Evolutionary conservation across 768 basidiomycete species (phyloP).

Genomic region (Boletellus emodensis): DNA sequence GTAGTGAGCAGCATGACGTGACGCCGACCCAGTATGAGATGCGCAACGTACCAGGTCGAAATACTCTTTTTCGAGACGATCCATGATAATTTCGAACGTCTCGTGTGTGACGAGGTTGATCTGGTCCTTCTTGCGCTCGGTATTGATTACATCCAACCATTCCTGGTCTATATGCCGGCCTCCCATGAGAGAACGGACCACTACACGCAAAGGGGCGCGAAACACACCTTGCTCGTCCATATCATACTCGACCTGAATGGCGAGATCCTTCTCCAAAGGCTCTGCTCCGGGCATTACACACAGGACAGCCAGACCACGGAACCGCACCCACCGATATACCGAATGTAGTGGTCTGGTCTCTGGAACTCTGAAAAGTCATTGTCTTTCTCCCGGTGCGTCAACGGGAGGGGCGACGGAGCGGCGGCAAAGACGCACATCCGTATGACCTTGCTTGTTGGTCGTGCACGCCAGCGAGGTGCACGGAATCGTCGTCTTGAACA

Average conservation of each 20-base stretch:
- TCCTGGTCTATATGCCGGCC: constrained; percentile 63
- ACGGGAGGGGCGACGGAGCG: background rate
- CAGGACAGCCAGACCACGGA: background rate
- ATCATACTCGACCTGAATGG: constrained; percentile 95
- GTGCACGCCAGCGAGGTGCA: constrained; percentile 58
- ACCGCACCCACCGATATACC: constrained; percentile 69
- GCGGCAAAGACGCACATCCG: constrained; percentile 56
- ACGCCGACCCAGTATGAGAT: constrained; percentile 1
- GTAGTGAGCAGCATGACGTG: background rate
- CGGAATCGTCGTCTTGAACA: constrained; percentile 59
- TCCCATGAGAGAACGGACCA: constrained; percentile 4
- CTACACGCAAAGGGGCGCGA: background rate
- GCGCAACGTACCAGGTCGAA: constrained; percentile 74
- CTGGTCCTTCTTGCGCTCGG: constrained; percentile 74
- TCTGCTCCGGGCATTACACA: constrained; percentile 44
- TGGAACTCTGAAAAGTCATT: constrained; percentile 69
- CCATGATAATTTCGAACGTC: constrained; percentile 94
- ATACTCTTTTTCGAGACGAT: constrained; percentile 98
- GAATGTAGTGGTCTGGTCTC: constrained; percentile 83
- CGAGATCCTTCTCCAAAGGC: constrained; percentile 88
- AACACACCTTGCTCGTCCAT: constrained; percentile 95
- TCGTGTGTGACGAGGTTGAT: constrained; percentile 74
- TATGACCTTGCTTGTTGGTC: constrained; percentile 62
- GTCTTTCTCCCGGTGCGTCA: constrained; percentile 36
- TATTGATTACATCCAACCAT: constrained; percentile 87